Evolutionary conservation across 208 protist genomes (phyloP).

Genomic region (Leishmania guyanensis): DNA sequence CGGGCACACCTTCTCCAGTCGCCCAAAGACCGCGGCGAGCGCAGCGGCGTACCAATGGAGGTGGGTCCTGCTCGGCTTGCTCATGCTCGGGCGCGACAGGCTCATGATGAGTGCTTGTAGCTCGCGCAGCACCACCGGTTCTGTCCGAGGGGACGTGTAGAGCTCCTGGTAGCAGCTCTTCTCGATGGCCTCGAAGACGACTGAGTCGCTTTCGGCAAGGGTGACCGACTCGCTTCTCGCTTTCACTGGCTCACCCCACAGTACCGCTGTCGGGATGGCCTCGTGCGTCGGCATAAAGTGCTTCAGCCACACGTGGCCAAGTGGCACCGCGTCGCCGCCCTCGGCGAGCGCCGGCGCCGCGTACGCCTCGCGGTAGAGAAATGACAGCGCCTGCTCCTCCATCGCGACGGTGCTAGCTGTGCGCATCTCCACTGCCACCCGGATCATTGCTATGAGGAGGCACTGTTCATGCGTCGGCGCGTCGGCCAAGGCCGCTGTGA

Average conservation of each 20-base stretch:
- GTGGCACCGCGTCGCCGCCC: conserved; percentile 67
- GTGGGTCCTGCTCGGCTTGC: conserved; percentile 1
- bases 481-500: conserved; percentile 11
- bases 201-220: conserved; percentile 11
- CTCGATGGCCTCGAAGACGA: conserved; percentile 20
- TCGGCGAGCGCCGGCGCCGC: conserved; percentile 72
- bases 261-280: conserved; percentile 28
- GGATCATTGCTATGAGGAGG: conserved; percentile 55
- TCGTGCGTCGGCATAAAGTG: conserved; percentile 37
- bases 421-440: conserved; percentile 22
- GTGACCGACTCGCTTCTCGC: not conserved
- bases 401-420: not conserved
- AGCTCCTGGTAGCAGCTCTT: conserved; percentile 33
- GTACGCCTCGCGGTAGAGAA: conserved; percentile 60
- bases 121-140: conserved; percentile 60
- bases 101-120: conserved; percentile 50
- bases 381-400: conserved; percentile 42
- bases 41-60: conserved; percentile 30
- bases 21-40: conserved; percentile 31
- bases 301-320: conserved; percentile 75
- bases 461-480: conserved; percentile 78
- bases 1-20: conserved; percentile 34
- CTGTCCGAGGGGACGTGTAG: conserved; percentile 51
- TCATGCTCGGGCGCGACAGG: conserved; percentile 17
- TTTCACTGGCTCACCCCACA: conserved; percentile 14